Base-by-base conservation (phyloP, 768 basidiomycete species). In the Mycena haematopus region DNA sequence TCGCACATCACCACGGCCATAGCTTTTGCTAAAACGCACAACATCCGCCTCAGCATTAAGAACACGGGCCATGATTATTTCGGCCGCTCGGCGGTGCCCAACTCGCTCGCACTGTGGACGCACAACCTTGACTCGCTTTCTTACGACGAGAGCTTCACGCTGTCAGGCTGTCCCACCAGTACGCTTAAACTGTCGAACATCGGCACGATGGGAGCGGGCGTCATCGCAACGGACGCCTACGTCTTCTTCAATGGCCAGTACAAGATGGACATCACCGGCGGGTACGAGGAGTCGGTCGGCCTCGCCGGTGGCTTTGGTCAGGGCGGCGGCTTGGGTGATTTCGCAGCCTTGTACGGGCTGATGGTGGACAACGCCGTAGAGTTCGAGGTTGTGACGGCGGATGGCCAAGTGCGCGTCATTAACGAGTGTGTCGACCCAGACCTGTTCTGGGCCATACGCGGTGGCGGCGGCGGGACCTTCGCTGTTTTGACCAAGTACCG, bases 31-130 rank as follows among this genome's bases (percentile, higher is more conserved):
- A 59, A 52, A 59, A 59, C 38, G 24, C 36, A 58, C 49, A 44
- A 45, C 49, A 59, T 59, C 51, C 58, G 58, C 40, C 58, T 59
- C 51, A n/a, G n/a, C n/a, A n/a, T n/a, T n/a, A n/a, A n/a, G n/a
- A n/a, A n/a, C n/a, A n/a, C n/a, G n/a, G n/a, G n/a, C n/a, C n/a
- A n/a, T n/a, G 36, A 36, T 14, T 36, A 36, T 15, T 14, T 36
- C 8, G 36, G 36, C 6, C 36, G 36, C 8, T 36, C 36, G 8
- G 13, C 36, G 6, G 36, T 7, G 8, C 8, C 36, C 6, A 14
- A 14, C 13, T 7, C 36, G 36, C 36, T 36, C 13, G 36, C 36
- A 36, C 8, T 36, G 36, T 36, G 36, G 36, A 36, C 36, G 36
- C 36, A 36, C 14, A 7, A 36, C 36, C 36, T 36, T 14, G 36